Evolutionary conservation across 164 flowering plant species (phyloP), one percentile per base, ranked within the genome.

Genomic region (Houttuynia cordata): DNA sequence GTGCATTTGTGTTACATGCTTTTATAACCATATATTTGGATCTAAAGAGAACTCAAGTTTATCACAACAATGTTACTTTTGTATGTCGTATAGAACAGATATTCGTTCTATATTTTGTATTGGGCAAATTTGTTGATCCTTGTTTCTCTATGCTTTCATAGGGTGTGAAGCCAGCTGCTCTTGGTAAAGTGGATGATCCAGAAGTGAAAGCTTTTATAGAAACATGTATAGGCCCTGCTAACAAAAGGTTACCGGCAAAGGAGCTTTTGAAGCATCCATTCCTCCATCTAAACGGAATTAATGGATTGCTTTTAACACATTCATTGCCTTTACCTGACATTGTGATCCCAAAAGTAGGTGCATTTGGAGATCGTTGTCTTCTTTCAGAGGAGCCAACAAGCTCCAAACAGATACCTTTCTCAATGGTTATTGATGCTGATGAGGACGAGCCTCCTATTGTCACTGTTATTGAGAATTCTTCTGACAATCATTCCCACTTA

Each of bases 111-210:
- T 3, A 3, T 42, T 10, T 42, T 42, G 4, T 14, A 14, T 42
- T 42, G 49, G 9, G 49, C 49, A 42, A 42, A 42, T 42, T 8
- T 42, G 49, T 5, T 42, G 49, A 42, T 42, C 53, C 17, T 63
- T n/a, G 37, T 62, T 24, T 62, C 30, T 53, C 22, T 39, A 62
- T 60, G 63, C 57, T 58, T 64, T 71, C 51, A 42, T 70, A 84
- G 89, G 86, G 93, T 40, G 69, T 82, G 56, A 83, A 75, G 72
- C 93, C 93, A 51, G 84, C 80, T 53, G 66, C 83, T 66, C 81
- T 86, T 9, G 53, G 63, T 42, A 82, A 76, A 70, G 81, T 82
- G 41, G 70, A 68, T 61, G 81, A 84, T 62, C 74, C 64, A 8
- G 71, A 77, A 61, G 71, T 77, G 42, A 80, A 69, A 62, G 56